Evolutionary conservation across 2,329 filamentous ascomycete genomes (phyloP).

Genomic region (Aspergillus proliferans): DNA sequence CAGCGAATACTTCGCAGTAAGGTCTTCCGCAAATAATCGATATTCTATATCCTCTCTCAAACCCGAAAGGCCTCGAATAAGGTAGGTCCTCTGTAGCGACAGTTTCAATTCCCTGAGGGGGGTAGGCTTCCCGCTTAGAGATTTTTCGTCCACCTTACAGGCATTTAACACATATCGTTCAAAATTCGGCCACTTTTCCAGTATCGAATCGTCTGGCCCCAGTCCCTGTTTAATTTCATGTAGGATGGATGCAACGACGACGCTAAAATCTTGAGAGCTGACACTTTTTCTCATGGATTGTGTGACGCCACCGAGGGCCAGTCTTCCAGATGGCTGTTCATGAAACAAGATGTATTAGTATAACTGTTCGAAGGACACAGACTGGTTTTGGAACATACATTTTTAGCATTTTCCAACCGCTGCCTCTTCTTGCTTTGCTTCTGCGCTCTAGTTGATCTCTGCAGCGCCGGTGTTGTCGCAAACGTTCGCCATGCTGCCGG

Average conservation of each 20-base stretch:
- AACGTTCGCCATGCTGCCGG: slow-evolving; percentile 22
- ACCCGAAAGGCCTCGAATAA: slow-evolving; percentile 46
- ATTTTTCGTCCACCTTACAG: slow-evolving; percentile 19
- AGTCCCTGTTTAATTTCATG: slow-evolving; percentile 17
- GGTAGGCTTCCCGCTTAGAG: slow-evolving; percentile 9
- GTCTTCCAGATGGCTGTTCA: slow-evolving; percentile 2
- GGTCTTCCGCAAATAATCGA: slow-evolving; percentile 61
- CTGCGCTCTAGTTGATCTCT: slow-evolving; percentile 14
- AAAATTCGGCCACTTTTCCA: slow-evolving; percentile 24
- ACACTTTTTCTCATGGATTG: slow-evolving; percentile 7
- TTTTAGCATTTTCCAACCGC: too few species aligned
- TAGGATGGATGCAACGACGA: slow-evolving; percentile 21
- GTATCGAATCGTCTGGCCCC: slow-evolving; percentile 9
- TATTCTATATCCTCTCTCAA: slow-evolving; percentile 58
- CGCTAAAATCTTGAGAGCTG: slow-evolving; percentile 20
- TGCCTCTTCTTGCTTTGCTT: slow-evolving; percentile 6
- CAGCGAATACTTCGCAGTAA: slow-evolving; percentile 52
- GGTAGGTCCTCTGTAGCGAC: slow-evolving; percentile 54
- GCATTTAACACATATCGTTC: slow-evolving; percentile 27
- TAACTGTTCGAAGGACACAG: too few species aligned
- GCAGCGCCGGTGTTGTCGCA: slow-evolving; percentile 23
- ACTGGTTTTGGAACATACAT: too few species aligned
- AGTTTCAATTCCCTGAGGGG: slow-evolving; percentile 19
- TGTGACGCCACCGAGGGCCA: not conserved
- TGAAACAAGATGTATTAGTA: not conserved